Base-by-base conservation (phyloP, 352 stramenopile species). In the Achlya hypogyna region DNA sequence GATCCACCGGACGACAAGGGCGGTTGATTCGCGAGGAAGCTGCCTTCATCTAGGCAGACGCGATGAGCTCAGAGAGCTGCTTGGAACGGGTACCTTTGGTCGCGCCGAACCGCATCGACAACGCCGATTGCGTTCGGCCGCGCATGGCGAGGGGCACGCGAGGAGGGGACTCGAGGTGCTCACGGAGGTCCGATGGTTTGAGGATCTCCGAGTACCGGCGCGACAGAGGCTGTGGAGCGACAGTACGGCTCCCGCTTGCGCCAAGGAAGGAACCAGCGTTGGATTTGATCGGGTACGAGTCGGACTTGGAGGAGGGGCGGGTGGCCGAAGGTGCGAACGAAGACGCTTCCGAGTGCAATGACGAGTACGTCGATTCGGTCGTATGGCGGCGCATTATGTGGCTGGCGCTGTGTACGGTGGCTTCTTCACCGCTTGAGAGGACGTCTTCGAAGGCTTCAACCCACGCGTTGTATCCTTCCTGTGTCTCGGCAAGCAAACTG, bases 401-500 rank as follows among this genome's bases (percentile, higher is more conserved):
- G 14, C 16, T 6, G 49, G 23, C 49, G 49, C 23, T 16, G 23
- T 16, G 49, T 54, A 12, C 49, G 29, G 18, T 54, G 6, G 23
- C 16, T 16, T 54, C 49, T 54, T 54, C 49, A 16, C 23, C 23
- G 49, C 49, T 54, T 16, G 49, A 47, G n/a, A 67, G 42, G 10
- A 67, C 60, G 35, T 67, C 60, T 9, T 67, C 34, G 51, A 67
- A 67, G 5, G 60, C 60, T 42, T 67, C 40, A 25, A 67, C 42
- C 60, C 60, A 67, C 22, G 56, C 40, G 29, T 31, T 42, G 32
- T 42, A 67, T 34, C 29, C 60, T 4, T 67, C 60, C 14, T 6
- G 12, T 9, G 60, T 51, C 27, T 67, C 60, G 32, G 60, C 60
- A 5, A 51, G 12, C 31, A 67, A 34, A n/a, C 35, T 16, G 27